Conservation (phyloP, 352 stramenopile genomes). For the Phytopythium cucurbitacearum region DNA sequence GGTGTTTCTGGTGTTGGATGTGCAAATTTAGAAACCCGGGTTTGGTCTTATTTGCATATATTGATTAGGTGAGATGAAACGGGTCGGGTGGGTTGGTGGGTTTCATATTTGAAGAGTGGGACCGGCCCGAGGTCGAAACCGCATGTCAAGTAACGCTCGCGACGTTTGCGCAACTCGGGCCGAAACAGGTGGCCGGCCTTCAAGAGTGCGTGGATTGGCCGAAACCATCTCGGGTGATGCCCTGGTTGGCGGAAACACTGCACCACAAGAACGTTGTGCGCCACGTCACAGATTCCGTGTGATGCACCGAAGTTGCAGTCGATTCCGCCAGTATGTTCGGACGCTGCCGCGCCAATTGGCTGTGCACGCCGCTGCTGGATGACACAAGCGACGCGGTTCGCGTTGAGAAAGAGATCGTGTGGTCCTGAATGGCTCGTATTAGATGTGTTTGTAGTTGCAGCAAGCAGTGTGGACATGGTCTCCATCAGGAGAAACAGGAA, state of each 20-base stretch:
- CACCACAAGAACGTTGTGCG: constrained; percentile 21
- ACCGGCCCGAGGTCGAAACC: no score
- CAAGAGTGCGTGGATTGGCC: background rate
- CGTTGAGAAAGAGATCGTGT: no score
- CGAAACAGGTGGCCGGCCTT: background rate
- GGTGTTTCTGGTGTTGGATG: no score
- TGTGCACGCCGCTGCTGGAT: no score
- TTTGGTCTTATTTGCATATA: background rate
- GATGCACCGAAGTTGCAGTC: background rate
- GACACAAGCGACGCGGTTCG: no score
- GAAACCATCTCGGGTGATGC: background rate
- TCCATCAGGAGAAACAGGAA: no score
- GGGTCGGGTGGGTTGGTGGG: background rate
- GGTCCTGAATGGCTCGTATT: no score
- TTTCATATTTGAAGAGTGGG: background rate
- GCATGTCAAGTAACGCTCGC: background rate
- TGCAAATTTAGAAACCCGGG: background rate
- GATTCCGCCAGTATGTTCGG: no score
- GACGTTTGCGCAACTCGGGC: constrained; percentile 8
- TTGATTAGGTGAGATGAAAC: background rate
- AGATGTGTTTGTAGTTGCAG: no score
- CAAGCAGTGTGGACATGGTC: no score
- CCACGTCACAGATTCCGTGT: constrained; percentile 6
- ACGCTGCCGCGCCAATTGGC: no score
- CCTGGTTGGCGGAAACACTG: no score